Evolutionary conservation across 1,284 basidiomycete genomes (phyloP), one percentile per base, ranked within the genome.

Genomic region (Puccinia triticina): DNA sequence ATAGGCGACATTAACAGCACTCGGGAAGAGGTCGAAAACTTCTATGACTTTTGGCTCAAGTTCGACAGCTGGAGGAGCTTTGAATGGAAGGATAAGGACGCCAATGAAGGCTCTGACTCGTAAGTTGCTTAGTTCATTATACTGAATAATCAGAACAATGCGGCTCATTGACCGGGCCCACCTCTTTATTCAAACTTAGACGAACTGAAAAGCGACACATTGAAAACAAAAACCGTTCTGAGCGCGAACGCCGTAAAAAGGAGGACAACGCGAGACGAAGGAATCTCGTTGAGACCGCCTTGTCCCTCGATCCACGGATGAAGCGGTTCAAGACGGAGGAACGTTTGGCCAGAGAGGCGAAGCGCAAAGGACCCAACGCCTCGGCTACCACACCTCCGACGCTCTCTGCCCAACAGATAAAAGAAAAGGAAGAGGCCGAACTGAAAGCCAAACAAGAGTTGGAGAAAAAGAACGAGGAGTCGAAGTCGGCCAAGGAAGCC

Each of bases 11-110:
- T 90, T 83, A 90, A 93, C 83, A 91, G 93, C 34, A 87, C 91
- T 83, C 96, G 96, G 88, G 91, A 91, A 83, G 90, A 91, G 83
- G 96, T 98, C 83, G 94, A 98, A 88, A 90, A 89, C 26, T 98
- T 99, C 90, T 99, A 98, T 90, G 93, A 98, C 88, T 98, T 96
- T 88, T 99, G 94, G 94, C 98, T 98, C 90, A 97, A 97, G 90
- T 98, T 99, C 88, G 96, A 98, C 88, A 94, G 93, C 86, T 99
- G 97, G 97, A 90, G 97, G 85, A 94, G 92, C 88, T 99, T 99
- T 87, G 96, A 99, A 89, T 98, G 96, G 90, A 89, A 94, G 85
- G 96, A 99, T 89, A 99, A 99, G 90, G 96, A 99, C 88, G 92
- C 95, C 84, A 98, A 98, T 88, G 96, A 99, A 88, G 96, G 96